phyloP scores from a whole-genome alignment of 2,329 filamentous ascomycete species.

The Metarhizium album region DNA sequence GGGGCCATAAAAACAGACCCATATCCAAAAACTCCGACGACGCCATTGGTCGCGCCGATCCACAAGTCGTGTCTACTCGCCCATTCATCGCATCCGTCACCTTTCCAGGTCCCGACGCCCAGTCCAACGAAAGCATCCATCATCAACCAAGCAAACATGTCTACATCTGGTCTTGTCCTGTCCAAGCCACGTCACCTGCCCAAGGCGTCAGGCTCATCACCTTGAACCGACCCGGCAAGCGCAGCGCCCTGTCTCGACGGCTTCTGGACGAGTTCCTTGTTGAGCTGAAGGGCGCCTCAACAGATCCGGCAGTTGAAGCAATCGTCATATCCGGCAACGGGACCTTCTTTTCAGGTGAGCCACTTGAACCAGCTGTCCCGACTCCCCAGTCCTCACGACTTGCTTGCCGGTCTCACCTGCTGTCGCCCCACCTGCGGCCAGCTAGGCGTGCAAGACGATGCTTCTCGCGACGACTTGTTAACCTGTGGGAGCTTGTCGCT shows the following conservation, averaged over 20 bases:
- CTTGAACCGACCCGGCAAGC: conserved; percentile 43
- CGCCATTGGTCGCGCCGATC: not conserved
- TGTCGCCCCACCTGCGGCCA: conserved; percentile 1
- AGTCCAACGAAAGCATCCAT: not conserved
- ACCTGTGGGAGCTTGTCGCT: not conserved
- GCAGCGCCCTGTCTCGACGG: conserved; percentile 45
- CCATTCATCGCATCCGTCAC: not conserved
- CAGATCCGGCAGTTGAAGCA: conserved; percentile 17
- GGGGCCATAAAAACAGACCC: not conserved
- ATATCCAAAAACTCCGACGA: not conserved
- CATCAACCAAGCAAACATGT: conserved; percentile 9
- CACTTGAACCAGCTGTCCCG: not conserved
- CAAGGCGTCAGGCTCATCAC: conserved; percentile 35
- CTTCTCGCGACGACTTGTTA: not conserved
- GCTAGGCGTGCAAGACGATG: not conserved
- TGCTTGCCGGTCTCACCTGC: not conserved
- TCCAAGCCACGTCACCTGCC: conserved; percentile 11
- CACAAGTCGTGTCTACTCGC: not conserved
- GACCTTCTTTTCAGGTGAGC: conserved; percentile 13
- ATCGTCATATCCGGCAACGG: conserved; percentile 27
- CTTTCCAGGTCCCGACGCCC: not conserved
- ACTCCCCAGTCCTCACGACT: not conserved
- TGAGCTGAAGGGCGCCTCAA: conserved; percentile 14
- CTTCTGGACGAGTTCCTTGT: conserved; percentile 36
- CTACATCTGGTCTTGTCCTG: conserved; percentile 11